phyloP scores from a whole-genome alignment of 2,329 filamentous ascomycete genomes.

The Beauveria brongniartii region DNA sequence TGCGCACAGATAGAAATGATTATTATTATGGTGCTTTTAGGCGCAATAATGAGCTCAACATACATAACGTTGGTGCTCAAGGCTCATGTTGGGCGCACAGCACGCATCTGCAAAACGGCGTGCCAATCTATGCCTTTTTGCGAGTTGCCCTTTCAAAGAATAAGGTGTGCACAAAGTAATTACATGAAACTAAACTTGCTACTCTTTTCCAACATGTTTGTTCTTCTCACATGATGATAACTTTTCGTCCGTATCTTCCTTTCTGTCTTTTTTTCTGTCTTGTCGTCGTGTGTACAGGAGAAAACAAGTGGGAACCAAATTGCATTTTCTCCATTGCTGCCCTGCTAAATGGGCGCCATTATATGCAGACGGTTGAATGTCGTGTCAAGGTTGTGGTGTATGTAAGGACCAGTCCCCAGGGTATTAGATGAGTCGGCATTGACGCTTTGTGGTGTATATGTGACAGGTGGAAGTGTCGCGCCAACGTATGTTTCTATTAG shows the following conservation, averaged over 20 bases:
- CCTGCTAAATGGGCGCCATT: neutral
- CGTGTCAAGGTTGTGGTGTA: neutral
- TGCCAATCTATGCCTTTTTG: neutral
- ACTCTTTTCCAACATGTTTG: neutral
- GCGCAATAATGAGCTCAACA: neutral
- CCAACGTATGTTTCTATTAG: slow-evolving; percentile 3
- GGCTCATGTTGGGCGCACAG: neutral
- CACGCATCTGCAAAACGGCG: neutral
- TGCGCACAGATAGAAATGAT: too few relatives aligned
- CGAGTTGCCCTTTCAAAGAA: neutral
- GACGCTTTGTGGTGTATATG: neutral
- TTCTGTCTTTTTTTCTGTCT: neutral
- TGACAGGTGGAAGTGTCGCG: neutral
- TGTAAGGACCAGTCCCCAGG: neutral
- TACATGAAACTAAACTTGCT: neutral
- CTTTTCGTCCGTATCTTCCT: neutral
- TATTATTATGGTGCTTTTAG: too few relatives aligned
- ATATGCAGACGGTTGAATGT: slow-evolving; percentile 7
- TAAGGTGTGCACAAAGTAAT: neutral
- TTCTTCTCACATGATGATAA: neutral
- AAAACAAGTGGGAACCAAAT: neutral
- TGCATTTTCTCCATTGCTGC: neutral
- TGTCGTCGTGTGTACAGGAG: neutral
- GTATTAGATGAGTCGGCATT: slow-evolving; percentile 8
- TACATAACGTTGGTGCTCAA: neutral